phyloP scores from a whole-genome alignment of 1,284 basidiomycete genomes.

The Ustilago lituana region DNA sequence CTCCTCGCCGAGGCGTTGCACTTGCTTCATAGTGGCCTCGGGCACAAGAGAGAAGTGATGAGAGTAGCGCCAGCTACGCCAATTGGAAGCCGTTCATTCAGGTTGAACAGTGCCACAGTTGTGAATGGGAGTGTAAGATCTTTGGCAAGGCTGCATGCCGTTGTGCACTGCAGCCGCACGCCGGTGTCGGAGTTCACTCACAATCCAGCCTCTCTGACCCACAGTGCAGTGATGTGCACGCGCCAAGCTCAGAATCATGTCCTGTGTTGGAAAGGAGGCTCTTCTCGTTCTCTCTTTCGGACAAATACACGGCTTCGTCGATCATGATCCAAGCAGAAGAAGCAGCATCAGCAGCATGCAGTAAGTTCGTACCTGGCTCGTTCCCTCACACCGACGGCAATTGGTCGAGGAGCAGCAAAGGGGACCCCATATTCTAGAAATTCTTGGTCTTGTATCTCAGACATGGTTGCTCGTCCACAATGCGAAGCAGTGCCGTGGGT shows the following conservation, averaged over 20 bases:
- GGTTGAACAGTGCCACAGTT: no score
- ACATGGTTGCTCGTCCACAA: no score
- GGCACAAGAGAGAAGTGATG: not conserved
- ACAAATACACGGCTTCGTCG: conserved; percentile 6
- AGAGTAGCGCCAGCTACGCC: no score
- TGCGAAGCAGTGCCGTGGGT: no score
- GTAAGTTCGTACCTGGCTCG: not conserved
- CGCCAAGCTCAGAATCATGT: conserved; percentile 7
- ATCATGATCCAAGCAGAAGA: not conserved
- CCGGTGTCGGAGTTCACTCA: conserved; percentile 21
- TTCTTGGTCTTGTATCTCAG: no score
- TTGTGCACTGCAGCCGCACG: conserved; percentile 1
- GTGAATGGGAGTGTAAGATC: no score
- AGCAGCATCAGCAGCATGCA: no score
- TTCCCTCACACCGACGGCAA: no score
- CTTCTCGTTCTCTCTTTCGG: conserved; percentile 3
- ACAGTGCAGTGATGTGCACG: conserved; percentile 4
- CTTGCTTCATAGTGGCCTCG: not conserved
- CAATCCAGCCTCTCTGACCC: conserved; percentile 4
- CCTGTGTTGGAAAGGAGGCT: not conserved
- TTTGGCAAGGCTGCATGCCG: no score
- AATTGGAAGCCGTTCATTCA: no score
- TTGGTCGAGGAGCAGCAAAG: no score
- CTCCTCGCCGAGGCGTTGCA: not conserved
- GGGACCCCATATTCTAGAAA: no score